Evolutionary conservation across 2,329 filamentous ascomycete species (phyloP).

Genomic region (Ophiostoma sp.): DNA sequence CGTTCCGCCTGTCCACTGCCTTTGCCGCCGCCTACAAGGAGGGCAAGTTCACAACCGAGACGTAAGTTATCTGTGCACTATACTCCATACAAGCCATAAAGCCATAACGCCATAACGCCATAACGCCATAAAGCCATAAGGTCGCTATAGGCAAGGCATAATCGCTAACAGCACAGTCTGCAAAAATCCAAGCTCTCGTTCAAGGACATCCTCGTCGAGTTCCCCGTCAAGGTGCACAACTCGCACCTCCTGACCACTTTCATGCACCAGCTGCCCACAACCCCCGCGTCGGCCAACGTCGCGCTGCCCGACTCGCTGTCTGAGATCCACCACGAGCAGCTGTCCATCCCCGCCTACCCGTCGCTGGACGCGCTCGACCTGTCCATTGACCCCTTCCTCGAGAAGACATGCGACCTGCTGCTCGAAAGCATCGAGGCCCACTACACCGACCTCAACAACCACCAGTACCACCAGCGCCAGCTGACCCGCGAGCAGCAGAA

Average conservation of each 20-base stretch:
- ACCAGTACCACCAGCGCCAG: slow-evolving; percentile 91
- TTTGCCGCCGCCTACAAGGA: slow-evolving; percentile 95
- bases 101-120: too few species aligned
- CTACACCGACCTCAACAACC: slow-evolving; percentile 98
- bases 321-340: slow-evolving; percentile 64
- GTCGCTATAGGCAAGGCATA: neutral
- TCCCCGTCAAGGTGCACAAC: slow-evolving; percentile 89
- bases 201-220: slow-evolving; percentile 87
- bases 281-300: slow-evolving; percentile 58
- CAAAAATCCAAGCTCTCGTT: slow-evolving; percentile 92
- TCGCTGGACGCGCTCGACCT: slow-evolving; percentile 88
- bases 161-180: slow-evolving; percentile 52
- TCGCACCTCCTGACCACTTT: slow-evolving; percentile 93
- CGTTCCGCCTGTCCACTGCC: slow-evolving; percentile 78
- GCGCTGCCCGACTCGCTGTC: slow-evolving; percentile 72
- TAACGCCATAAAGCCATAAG: too few species aligned
- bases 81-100: too few species aligned
- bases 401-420: slow-evolving; percentile 95
- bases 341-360: slow-evolving; percentile 65
- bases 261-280: slow-evolving; percentile 80
- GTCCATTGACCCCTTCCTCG: slow-evolving; percentile 92
- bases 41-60: slow-evolving; percentile 94
- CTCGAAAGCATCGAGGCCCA: slow-evolving; percentile 96
- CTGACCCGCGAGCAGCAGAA: slow-evolving; percentile 91
- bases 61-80: slow-evolving; percentile 51